Base-by-base conservation (phyloP, 2,329 filamentous ascomycete species). In the Rhynchosporium graminicola region DNA sequence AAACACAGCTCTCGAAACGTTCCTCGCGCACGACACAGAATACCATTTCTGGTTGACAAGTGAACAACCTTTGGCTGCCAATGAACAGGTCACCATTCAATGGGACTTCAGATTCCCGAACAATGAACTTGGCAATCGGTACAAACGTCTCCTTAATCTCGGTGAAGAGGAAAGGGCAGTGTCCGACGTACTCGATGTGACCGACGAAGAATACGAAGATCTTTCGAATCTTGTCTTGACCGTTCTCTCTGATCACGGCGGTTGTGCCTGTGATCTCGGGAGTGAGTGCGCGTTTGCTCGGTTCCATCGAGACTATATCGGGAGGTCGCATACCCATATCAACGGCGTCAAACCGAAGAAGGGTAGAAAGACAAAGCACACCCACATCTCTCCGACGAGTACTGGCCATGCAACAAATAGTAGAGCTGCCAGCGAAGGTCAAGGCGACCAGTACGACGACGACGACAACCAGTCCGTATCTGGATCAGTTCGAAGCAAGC, bases 1-100 rank as follows among this genome's bases (percentile, higher is more conserved):
- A 1, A 99, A 98, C 72, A 86, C 95, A n/a, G 83, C 85, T 38
- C 80, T 98, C 70, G 93, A 95, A 73, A 96, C 93, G 0, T 90
- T 70, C 84, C 97, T 74, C 54, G 91, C 91, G 1, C 87, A 87
- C 52, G 83, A 84, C 3, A 87, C 87, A 0, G 88, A 94, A 67
- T 96, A 94, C 72, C 91, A 95, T 73, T 97, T 98, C 75, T 97
- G 94, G 84, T 88, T 97, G 66, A 86, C 97, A 63, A 92, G 92
- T 70, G 91, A 91, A 69, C 84, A 89, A 59, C 82, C 88, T 43
- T 92, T 98, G 61, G 76, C 82, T 15, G 80, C 86, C 0, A 80
- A 82, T 46, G 85, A 87, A 70, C 84, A 87, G 70, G 85, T 84
- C 70, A 91, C 80, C 31, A 83, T 82, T 69, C 84, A 79, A 59